Conservation (phyloP, 345 rosid genomes). For the Linum usitatissimum region DNA sequence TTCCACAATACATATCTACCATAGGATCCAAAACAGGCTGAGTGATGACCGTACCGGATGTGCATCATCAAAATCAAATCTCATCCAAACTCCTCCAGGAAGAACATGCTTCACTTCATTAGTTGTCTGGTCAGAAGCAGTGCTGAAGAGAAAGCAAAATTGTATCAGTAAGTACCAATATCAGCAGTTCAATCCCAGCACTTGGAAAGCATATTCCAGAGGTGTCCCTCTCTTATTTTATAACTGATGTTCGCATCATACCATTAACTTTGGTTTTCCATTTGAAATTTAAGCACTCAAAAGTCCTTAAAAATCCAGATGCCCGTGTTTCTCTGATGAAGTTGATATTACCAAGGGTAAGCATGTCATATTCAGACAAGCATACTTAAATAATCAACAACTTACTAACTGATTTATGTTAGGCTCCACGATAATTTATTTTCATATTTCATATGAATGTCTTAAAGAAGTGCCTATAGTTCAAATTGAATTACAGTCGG, state of each 20-base stretch:
- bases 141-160: constrained; percentile 29
- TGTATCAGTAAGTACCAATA: constrained; percentile 3
- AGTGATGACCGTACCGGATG: constrained; percentile 51
- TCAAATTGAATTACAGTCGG: background rate
- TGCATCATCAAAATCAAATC: constrained; percentile 69
- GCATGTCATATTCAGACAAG: background rate
- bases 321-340: background rate
- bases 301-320: too few relatives aligned
- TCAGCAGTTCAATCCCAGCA: background rate
- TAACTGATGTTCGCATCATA: too few relatives aligned
- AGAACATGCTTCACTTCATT: constrained; percentile 35
- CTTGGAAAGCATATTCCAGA: background rate
- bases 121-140: constrained; percentile 35
- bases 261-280: background rate
- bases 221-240: too few relatives aligned
- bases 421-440: background rate
- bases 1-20: too few relatives aligned
- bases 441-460: background rate
- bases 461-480: background rate
- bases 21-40: constrained; percentile 4
- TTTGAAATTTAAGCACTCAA: too few relatives aligned
- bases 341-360: background rate
- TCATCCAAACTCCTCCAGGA: constrained; percentile 73
- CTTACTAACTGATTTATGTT: background rate
- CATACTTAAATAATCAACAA: background rate